A percentile compares a stretch with the other conserved stretches of the same genome.
phyloP scores from a whole-genome alignment of 345 rosid genomes.

The Turnera subulata region DNA sequence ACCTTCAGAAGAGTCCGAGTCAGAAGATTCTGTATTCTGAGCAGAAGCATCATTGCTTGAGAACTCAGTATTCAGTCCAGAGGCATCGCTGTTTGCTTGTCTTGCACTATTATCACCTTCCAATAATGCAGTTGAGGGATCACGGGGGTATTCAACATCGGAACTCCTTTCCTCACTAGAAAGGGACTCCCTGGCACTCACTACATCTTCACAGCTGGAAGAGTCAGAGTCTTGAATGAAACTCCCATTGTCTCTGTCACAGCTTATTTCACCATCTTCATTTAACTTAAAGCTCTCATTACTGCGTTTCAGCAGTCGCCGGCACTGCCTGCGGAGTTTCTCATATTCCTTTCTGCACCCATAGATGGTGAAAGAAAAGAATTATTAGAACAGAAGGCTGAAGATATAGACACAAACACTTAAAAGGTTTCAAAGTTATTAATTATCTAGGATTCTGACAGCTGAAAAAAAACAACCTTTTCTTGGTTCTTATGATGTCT shows the following conservation, averaged over 20 bases:
- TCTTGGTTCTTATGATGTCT: conserved; percentile 47
- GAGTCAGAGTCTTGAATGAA: conserved; percentile 47
- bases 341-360: conserved; percentile 72
- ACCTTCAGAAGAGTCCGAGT: conserved; percentile 75
- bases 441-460: background rate
- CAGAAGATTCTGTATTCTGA: conserved; percentile 64
- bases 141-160: conserved; percentile 49
- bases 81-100: conserved; percentile 43
- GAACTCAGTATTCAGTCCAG: conserved; percentile 57
- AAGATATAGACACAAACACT: conserved; percentile 1
- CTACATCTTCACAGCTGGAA: conserved; percentile 68
- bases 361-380: conserved; percentile 10
- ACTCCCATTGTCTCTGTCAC: conserved; percentile 30
- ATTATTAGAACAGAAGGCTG: conserved; percentile 2
- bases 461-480: conserved; percentile 48
- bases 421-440: background rate
- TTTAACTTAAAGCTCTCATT: conserved; percentile 36
- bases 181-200: conserved; percentile 61
- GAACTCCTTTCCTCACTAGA: conserved; percentile 54
- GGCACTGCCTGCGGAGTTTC: conserved; percentile 73
- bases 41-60: conserved; percentile 60
- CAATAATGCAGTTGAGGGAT: conserved; percentile 47
- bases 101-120: conserved; percentile 48
- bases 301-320: conserved; percentile 41
- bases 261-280: conserved; percentile 27